Conservation (phyloP, 805 yeast species). For the Wickerhamiella shivajii region DNA sequence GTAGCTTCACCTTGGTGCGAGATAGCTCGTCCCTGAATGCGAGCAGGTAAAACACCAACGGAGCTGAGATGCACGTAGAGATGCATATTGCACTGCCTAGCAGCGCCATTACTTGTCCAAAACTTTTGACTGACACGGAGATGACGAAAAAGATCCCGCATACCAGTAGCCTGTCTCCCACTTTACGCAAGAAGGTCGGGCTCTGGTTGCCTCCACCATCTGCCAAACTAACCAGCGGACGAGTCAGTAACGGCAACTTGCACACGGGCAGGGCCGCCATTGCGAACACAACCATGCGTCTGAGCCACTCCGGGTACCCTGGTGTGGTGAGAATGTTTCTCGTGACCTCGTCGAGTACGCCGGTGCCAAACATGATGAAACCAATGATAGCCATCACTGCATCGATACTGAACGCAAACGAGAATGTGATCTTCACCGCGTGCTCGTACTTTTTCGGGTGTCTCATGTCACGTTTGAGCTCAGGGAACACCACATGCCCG, state of each 20-base stretch:
- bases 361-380: constrained; percentile 61
- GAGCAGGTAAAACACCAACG: constrained; percentile 52
- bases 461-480: constrained; percentile 57
- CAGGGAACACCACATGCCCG: constrained; percentile 72
- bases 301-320: constrained; percentile 54
- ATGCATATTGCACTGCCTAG: constrained; percentile 73
- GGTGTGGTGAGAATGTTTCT: constrained; percentile 51
- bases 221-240: constrained; percentile 52
- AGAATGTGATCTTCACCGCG: constrained; percentile 42
- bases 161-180: constrained; percentile 31
- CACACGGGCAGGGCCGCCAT: constrained; percentile 78
- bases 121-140: constrained; percentile 57
- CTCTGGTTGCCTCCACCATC: not conserved
- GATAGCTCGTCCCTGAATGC: constrained; percentile 30
- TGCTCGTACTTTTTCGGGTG: constrained; percentile 43
- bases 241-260: constrained; percentile 67
- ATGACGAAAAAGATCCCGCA: constrained; percentile 42
- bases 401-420: constrained; percentile 44
- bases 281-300: constrained; percentile 37
- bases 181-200: constrained; percentile 6
- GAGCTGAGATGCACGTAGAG: constrained; percentile 63
- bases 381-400: constrained; percentile 49
- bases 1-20: constrained; percentile 6
- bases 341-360: constrained; percentile 58
- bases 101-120: constrained; percentile 69